Conservation (phyloP, 495 filamentous ascomycete genomes). For the Penicillium mononematosum region DNA sequence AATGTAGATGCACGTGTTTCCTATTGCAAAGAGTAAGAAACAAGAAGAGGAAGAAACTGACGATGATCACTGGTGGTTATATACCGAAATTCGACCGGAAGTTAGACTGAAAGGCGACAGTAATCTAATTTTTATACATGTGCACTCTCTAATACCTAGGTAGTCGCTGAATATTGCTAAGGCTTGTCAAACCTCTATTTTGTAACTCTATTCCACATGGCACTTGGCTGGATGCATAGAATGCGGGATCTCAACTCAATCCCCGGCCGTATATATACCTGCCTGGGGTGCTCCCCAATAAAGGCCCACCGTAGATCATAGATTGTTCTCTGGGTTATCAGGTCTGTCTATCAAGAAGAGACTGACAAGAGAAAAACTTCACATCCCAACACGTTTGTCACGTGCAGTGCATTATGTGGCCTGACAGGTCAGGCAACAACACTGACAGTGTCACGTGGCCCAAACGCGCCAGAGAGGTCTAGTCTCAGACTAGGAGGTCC, state of each 20-base stretch:
- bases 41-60: not conserved
- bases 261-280: not conserved
- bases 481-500: not conserved
- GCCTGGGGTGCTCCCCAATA: not conserved
- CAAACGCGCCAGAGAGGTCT: not conserved
- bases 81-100: not conserved
- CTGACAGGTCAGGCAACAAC: not conserved
- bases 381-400: not conserved
- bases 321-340: too few relatives aligned
- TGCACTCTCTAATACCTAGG: not conserved
- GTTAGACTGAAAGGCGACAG: not conserved
- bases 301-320: not conserved
- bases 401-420: not conserved
- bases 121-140: not conserved
- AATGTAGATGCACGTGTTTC: too few relatives aligned
- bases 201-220: not conserved
- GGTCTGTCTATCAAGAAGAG: not conserved
- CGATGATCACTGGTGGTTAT: not conserved
- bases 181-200: not conserved
- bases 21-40: not conserved
- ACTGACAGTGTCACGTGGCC: not conserved
- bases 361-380: not conserved
- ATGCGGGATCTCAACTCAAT: not conserved
- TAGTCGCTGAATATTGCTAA: not conserved
- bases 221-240: not conserved